phyloP scores from a whole-genome alignment of 371 early-diverging fungal species.

The Apophysomyces ossiformis region DNA sequence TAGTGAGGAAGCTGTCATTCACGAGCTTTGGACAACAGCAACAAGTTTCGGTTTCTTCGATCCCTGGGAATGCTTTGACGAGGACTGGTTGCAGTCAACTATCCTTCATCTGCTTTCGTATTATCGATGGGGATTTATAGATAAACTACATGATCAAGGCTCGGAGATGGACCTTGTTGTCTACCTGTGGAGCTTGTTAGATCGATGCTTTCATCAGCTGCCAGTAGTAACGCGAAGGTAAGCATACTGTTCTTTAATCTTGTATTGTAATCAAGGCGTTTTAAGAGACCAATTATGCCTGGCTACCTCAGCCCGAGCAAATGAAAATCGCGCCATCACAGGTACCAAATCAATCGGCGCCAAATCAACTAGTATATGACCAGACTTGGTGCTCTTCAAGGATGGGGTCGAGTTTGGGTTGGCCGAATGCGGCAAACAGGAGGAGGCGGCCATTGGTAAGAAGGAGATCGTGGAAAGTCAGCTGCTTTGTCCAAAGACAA shows the following conservation, averaged over 20 bases:
- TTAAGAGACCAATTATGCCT: background rate
- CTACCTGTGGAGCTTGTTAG: constrained; percentile 11
- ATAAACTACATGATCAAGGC: no score
- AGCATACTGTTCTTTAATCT: background rate
- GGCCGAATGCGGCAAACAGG: background rate
- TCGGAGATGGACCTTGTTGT: constrained; percentile 12
- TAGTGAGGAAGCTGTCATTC: no score
- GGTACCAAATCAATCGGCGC: background rate
- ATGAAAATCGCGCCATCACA: background rate
- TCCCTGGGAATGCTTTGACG: no score
- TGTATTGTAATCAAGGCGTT: background rate
- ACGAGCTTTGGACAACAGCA: no score
- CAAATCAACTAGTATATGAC: background rate
- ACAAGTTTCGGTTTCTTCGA: no score
- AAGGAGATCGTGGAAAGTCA: constrained; percentile 4
- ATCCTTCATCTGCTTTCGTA: no score
- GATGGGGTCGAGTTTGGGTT: constrained; percentile 11
- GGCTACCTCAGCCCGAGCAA: background rate
- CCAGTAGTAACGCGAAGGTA: background rate
- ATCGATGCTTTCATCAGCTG: constrained; percentile 16
- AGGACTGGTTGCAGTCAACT: no score
- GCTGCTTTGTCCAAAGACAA: constrained; percentile 11
- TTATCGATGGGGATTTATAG: no score
- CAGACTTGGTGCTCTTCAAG: constrained; percentile 7
- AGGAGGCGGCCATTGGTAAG: background rate